These are phyloP conservation scores for Suhomyces emberorum DNA, from an alignment of 805 yeast genomes.

Conservation along the genomic window DNA sequence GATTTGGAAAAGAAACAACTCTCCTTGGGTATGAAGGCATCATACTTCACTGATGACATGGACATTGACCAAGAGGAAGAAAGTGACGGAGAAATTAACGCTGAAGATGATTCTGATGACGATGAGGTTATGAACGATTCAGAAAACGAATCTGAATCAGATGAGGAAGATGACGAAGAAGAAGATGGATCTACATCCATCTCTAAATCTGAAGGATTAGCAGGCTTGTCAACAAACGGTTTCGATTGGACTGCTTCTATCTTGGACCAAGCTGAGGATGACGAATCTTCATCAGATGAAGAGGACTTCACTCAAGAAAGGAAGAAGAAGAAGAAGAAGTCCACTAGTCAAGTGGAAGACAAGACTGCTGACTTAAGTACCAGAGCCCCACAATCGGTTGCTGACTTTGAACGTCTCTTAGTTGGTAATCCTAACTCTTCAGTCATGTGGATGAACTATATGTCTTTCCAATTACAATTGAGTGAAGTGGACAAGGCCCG, in stretches of 20 bases:
- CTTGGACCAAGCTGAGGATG: constrained; percentile 71
- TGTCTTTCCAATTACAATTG: constrained; percentile 94
- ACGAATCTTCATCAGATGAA: constrained; percentile 50
- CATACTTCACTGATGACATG: constrained; percentile 57
- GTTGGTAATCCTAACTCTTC: constrained; percentile 94
- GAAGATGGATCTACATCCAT: constrained; percentile 12
- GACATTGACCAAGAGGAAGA: constrained; percentile 29
- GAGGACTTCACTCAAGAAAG: constrained; percentile 57
- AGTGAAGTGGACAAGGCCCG: constrained; percentile 95
- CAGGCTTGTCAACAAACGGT: constrained; percentile 77
- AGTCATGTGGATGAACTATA: constrained; percentile 93
- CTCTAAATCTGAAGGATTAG: constrained; percentile 21
- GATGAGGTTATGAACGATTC: constrained; percentile 36
- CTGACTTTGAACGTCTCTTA: constrained; percentile 88
- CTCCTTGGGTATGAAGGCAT: constrained; percentile 92
- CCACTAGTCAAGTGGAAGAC: constrained; percentile 60
- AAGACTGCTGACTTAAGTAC: constrained; percentile 80
- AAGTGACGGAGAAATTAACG: constrained; percentile 19
- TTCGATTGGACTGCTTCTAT: constrained; percentile 96
- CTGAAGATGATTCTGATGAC: constrained; percentile 25
- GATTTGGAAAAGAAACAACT: constrained; percentile 67
- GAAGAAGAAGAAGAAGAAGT: constrained; percentile 42
- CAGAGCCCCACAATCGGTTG: constrained; percentile 85
- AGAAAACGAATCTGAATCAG: constrained; percentile 25
- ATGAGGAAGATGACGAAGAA: constrained; percentile 20